A percentile compares a stretch with the other conserved stretches of the same genome.
These are phyloP conservation scores for Flaveria linearis DNA, from an alignment of 129 eudicot species.

Conservation along the genomic window DNA sequence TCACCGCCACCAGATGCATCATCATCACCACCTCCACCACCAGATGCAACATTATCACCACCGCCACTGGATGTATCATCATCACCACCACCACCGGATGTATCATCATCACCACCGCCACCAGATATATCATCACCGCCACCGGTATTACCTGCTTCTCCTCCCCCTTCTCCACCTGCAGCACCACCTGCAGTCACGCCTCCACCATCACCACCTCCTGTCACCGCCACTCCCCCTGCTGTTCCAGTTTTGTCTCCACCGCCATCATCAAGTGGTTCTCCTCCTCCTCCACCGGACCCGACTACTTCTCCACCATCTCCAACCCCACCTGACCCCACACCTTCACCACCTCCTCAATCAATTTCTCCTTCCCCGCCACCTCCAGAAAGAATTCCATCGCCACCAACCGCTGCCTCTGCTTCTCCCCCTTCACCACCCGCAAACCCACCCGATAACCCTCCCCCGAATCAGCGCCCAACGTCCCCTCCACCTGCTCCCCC, in stretches of 20 bases:
- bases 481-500: constrained; percentile 47
- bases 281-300: constrained; percentile 43
- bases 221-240: constrained; percentile 47
- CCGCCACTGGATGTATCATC: constrained; percentile 22
- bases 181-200: constrained; percentile 39
- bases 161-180: constrained; percentile 51
- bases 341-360: constrained; percentile 44
- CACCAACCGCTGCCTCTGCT: constrained; percentile 39
- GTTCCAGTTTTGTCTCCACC: constrained; percentile 49
- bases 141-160: constrained; percentile 32
- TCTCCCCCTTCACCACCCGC: constrained; percentile 47
- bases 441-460: constrained; percentile 38
- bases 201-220: constrained; percentile 45
- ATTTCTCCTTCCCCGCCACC: constrained; percentile 61
- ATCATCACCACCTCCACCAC: constrained; percentile 31
- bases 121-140: constrained; percentile 24
- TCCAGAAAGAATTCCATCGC: constrained; percentile 44
- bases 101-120: constrained; percentile 26
- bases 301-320: constrained; percentile 46
- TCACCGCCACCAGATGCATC: constrained; percentile 50
- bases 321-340: constrained; percentile 38
- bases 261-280: constrained; percentile 42
- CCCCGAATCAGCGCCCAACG: constrained; percentile 23
- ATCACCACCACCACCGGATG: constrained; percentile 29
- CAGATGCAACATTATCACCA: constrained; percentile 19